Conservation (phyloP, 495 filamentous ascomycete species). For the Xylaria acuta region DNA sequence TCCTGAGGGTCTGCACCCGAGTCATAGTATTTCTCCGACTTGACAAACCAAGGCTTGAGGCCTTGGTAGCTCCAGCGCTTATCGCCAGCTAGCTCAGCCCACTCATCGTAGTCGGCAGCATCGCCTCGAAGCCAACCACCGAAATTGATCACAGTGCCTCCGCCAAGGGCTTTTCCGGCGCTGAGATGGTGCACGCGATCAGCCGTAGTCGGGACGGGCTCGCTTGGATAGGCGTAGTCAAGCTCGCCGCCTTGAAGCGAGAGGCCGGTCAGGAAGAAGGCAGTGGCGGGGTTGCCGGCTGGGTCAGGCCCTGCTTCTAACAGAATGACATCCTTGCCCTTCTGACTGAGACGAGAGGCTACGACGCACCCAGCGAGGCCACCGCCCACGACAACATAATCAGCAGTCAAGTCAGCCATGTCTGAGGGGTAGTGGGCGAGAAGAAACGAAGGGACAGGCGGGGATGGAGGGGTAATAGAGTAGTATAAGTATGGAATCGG, state of each 20-base stretch:
- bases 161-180: conserved; percentile 48
- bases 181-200: conserved; percentile 32
- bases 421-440: conserved; percentile 1
- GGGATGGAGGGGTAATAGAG: not conserved
- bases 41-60: conserved; percentile 43
- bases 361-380: conserved; percentile 45
- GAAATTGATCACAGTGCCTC: conserved; percentile 44
- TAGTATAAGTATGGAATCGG: not conserved
- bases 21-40: conserved; percentile 33
- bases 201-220: conserved; percentile 36
- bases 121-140: conserved; percentile 47
- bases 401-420: conserved; percentile 24
- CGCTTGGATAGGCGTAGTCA: conserved; percentile 44
- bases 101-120: conserved; percentile 47
- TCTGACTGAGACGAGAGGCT: conserved; percentile 31
- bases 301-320: conserved; percentile 33
- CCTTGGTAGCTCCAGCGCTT: conserved; percentile 47
- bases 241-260: conserved; percentile 37
- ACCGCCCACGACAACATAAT: conserved; percentile 48
- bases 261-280: conserved; percentile 24
- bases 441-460: not conserved
- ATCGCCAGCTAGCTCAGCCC: conserved; percentile 45
- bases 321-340: conserved; percentile 24
- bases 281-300: conserved; percentile 23
- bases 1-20: conserved; percentile 27